These are phyloP conservation scores for Nakazawaea wyomingensis DNA, from an alignment of 805 yeast species.

Conservation along the genomic window DNA sequence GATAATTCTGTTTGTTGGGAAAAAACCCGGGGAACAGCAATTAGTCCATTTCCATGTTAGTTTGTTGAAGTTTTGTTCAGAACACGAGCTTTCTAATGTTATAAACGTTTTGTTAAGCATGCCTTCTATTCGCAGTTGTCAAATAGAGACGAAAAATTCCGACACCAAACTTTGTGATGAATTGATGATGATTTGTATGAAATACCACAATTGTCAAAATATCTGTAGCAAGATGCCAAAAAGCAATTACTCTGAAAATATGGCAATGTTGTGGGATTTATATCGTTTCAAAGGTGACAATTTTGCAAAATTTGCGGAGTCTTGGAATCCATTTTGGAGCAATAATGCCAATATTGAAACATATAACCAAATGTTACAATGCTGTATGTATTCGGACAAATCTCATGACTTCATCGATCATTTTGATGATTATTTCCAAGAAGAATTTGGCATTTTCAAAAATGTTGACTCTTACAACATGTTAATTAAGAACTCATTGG, in stretches of 20 bases:
- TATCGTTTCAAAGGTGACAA: slow-evolving; percentile 17
- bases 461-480: slow-evolving; percentile 32
- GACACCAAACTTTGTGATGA: slow-evolving; percentile 14
- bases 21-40: no score
- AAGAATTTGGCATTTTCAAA: slow-evolving; percentile 24
- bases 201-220: slow-evolving; percentile 21
- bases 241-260: slow-evolving; percentile 21
- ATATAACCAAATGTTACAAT: slow-evolving; percentile 22
- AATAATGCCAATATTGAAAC: slow-evolving; percentile 17
- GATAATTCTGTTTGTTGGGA: no score
- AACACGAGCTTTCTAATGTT: no score
- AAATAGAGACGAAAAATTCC: not conserved
- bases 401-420: slow-evolving; percentile 20
- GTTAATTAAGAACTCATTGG: slow-evolving; percentile 29
- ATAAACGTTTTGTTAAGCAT: slow-evolving; percentile 17
- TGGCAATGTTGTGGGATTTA: slow-evolving; percentile 17
- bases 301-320: slow-evolving; percentile 29
- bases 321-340: not conserved
- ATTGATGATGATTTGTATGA: slow-evolving; percentile 24
- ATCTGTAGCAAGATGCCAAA: slow-evolving; percentile 14
- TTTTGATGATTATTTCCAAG: slow-evolving; percentile 25
- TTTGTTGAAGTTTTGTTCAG: slow-evolving; percentile 25
- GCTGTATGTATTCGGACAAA: slow-evolving; percentile 24
- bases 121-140: slow-evolving; percentile 15
- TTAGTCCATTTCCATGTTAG: no score